Evolutionary conservation across 2,329 filamentous ascomycete species (phyloP), one percentile per base, ranked within the genome.

Genomic region (Tympanopsis confertula): DNA sequence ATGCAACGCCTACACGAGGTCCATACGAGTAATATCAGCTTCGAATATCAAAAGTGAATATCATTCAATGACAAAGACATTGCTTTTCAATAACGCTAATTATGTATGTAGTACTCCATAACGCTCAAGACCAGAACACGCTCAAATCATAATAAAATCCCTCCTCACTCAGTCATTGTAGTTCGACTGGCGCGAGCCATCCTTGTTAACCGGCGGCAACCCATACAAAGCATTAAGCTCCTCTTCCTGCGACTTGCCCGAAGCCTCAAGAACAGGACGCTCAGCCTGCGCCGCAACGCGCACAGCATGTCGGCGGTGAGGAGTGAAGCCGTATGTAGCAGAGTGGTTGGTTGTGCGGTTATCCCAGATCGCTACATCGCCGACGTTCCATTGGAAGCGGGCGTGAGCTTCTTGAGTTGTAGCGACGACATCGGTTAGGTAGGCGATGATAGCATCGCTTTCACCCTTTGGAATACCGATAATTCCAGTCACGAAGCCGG

Each of bases 361-460:
- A n/a, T 28, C 24, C 24, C 24, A 28, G 10, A 28, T 10, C 10
- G 24, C 24, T n/a, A 28, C 24, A n/a, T 28, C 24, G 24, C n/a
- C n/a, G 24, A 10, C 24, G n/a, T 28, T 82, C 82, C 81, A 86
- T 49, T 68, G 73, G 59, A 83, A 85, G 0, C 80, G 68, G 4
- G 83, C 66, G 52, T 86, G 80, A 38, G 84, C 84, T 48, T 86
- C 81, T 3, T 79, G 65, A 40, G 80, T 82, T 43, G 64, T 65
- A 57, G 85, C 79, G 50, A 75, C 84, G 0, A 84, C 78, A 50
- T 81, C 66, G 44, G 65, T 83, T 22, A 86, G 54, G 41, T 84
- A 83, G 19, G 68, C 66, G 7, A 86, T 58, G 13, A 86, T 77
- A 0, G 74, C 45, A 45, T 85, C 80, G 40, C 78, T 83, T 55